Base-by-base conservation (phyloP, 2,329 filamentous ascomycete species). In the Raffaelea deltoideospora region DNA sequence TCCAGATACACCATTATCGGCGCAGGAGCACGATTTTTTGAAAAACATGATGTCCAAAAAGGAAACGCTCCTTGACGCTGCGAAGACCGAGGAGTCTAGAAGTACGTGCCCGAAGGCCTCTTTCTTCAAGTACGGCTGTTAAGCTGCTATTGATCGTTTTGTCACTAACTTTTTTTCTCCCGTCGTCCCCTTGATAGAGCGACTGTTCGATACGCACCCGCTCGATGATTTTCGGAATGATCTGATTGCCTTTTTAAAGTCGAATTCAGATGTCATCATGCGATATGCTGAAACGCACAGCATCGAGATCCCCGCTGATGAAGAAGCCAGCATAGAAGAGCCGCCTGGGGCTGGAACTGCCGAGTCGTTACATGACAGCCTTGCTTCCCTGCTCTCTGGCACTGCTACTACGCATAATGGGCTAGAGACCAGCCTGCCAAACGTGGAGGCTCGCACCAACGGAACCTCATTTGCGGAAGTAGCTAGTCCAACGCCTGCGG, bases 31-130 rank as follows among this genome's bases (percentile, higher is more conserved):
- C 8, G 36, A 31, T 14, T 47, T 48, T 26, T 15, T 45, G 14
- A 18, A 19, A 9, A 35, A 44, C 18, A 43, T 44, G 36, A 32
- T 34, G 35, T 18, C 13, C 30, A 49, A 58, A 32, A 58, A 61
- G 17, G 59, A 59, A 2, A 54, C 61, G 11, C 56, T 70, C 20
- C 69, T 73, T 45, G 65, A 64, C 46, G 45, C 65, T 1, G 72
- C 63, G 54, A 54, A 54, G 2, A 68, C 76, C 38, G 71, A 74
- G 46, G 41, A 50, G 31, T 44, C 48, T 10, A 49, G 49, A 43
- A 47, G 57, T 53, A 37, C 33, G 45, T 32, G 11, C 22, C 17
- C 5, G n/a, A 3, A 9, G 9, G 11, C 7, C 3, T 10, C 30
- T 10, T 10, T 22, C 13, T 14, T 21, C 9, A 21, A 6, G 8